Base-by-base conservation (phyloP, 2,329 filamentous ascomycete genomes). In the Purpureocillium lavendulum region DNA sequence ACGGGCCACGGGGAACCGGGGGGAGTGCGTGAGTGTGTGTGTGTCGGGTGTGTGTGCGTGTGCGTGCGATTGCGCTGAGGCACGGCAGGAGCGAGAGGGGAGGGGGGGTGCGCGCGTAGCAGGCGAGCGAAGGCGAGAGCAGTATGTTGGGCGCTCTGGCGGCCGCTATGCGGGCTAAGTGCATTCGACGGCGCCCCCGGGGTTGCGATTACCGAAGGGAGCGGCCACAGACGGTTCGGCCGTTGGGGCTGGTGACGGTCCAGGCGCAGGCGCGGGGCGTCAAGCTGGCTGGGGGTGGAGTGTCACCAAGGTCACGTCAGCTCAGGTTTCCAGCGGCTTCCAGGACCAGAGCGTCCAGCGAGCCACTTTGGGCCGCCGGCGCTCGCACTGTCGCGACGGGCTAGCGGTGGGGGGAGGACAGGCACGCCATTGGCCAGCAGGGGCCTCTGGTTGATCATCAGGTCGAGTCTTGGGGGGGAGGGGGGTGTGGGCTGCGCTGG, bases 181-280 rank as follows among this genome's bases (percentile, higher is more conserved):
- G 48, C 56, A 55, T 54, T 6, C 44, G 49, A 52, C 49, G 49
- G 50, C 49, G 47, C 41, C 45, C 44, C 47, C 37, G 36, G 21
- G 44, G 49, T 50, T 59, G 56, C 55, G 53, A 59, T 56, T 58
- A 57, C 47, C 53, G 49, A 49, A 48, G 28, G 39, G 33, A 40
- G 43, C 39, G 42, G 39, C 39, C 21, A 26, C 21, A 6, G 21
- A 35, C 35, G 18, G 33, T 29, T 36, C 30, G 41, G 33, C 34
- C 40, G 32, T 38, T 41, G 41, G 38, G 38, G 35, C 41, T 33
- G 39, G 41, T 32, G 32, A 16, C n/a, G 18, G 21, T 26, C 21
- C 21, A 26, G 21, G 21, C 21, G 21, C 21, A 26, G 21, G 21
- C 10, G 21, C 21, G 21, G 21, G 21, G 21, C 21, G 21, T 26